Conservation (phyloP, 495 filamentous ascomycete genomes). For the Letharia lupina region DNA sequence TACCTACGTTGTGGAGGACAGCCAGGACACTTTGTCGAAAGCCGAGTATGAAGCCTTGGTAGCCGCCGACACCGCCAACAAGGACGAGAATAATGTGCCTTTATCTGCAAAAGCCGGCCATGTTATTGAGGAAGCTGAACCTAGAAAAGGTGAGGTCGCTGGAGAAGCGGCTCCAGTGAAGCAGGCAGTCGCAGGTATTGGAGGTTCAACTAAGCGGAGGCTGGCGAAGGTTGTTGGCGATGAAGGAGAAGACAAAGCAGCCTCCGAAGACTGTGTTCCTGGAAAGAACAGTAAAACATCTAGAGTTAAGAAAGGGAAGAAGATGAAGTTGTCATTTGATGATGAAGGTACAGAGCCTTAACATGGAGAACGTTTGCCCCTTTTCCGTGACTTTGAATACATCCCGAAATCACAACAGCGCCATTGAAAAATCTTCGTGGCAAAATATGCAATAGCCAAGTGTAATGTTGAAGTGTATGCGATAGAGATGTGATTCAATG, state of each 20-base stretch:
- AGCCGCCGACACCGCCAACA: background rate
- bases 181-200: slow-evolving; percentile 10
- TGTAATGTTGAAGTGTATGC: background rate
- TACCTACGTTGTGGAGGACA: slow-evolving; percentile 33
- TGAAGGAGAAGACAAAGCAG: slow-evolving; percentile 27
- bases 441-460: background rate
- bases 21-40: slow-evolving; percentile 33
- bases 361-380: background rate
- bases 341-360: slow-evolving; percentile 6
- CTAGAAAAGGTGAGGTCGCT: background rate
- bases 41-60: slow-evolving; percentile 23
- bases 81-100: background rate
- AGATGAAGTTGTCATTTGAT: slow-evolving; percentile 19
- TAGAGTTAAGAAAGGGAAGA: slow-evolving; percentile 12
- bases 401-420: background rate
- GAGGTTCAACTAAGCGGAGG: slow-evolving; percentile 19
- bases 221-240: slow-evolving; percentile 15
- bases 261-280: slow-evolving; percentile 2
- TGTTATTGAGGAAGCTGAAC: background rate
- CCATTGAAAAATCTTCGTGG: background rate
- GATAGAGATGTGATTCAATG: no score
- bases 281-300: slow-evolving; percentile 27
- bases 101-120: background rate
- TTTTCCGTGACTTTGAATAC: background rate
- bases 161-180: background rate